These are phyloP conservation scores for Aspergillus mulundensis DNA, from an alignment of 495 filamentous ascomycete genomes.

Conservation along the genomic window DNA sequence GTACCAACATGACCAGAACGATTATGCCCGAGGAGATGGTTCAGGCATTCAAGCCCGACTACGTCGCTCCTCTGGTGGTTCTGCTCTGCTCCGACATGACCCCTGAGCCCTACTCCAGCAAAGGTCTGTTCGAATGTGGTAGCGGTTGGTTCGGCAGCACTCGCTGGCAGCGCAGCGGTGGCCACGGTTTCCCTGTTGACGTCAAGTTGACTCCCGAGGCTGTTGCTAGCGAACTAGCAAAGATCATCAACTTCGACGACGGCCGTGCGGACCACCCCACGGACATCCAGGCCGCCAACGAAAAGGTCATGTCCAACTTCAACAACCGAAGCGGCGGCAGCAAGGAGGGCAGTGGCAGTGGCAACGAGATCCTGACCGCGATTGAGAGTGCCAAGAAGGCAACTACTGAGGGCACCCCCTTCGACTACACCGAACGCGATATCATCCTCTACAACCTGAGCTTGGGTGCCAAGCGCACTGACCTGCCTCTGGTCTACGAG, in stretches of 20 bases:
- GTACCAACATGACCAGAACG: conserved; percentile 90
- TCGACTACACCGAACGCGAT: conserved; percentile 79
- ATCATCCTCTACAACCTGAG: conserved; percentile 95
- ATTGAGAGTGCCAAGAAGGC: conserved; percentile 75
- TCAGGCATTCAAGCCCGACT: conserved; percentile 98
- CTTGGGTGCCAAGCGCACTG: conserved; percentile 87
- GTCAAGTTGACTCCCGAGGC: conserved; percentile 82
- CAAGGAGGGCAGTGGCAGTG: conserved; percentile 44
- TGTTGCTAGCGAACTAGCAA: conserved; percentile 70
- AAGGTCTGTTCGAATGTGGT: conserved; percentile 92
- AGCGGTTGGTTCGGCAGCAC: conserved; percentile 91
- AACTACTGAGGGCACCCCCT: conserved; percentile 70
- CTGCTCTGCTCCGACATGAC: conserved; percentile 85
- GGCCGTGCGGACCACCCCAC: conserved; percentile 86
- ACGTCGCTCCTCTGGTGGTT: conserved; percentile 89
- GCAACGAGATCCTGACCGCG: conserved; percentile 54
- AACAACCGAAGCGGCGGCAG: conserved; percentile 61
- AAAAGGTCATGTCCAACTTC: conserved; percentile 91
- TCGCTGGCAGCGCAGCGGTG: conserved; percentile 90
- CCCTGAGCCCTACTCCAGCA: conserved; percentile 72
- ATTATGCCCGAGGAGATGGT: conserved; percentile 98
- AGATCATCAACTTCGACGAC: conserved; percentile 84
- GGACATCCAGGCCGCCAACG: conserved; percentile 68
- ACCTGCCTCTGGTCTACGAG: conserved; percentile 85
- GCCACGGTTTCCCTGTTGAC: conserved; percentile 89